phyloP scores from a whole-genome alignment of 257 asterid genomes.

The Knoxia roxburghii region DNA sequence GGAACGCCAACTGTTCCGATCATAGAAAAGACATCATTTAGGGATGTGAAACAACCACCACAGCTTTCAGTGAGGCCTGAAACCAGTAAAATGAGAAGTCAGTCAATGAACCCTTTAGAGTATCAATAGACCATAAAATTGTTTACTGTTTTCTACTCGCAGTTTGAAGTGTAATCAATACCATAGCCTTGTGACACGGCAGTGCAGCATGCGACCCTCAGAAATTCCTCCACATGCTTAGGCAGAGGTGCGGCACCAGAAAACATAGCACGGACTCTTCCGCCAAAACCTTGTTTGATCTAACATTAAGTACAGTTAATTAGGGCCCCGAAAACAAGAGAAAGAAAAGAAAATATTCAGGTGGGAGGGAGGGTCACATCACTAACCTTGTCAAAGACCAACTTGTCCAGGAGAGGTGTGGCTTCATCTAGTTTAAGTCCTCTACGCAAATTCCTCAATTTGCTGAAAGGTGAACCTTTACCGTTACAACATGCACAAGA shows the following conservation, averaged over 20 bases:
- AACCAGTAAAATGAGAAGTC: not conserved
- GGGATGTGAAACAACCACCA: slow-evolving; percentile 81
- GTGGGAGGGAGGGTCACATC: slow-evolving; percentile 4
- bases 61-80: slow-evolving; percentile 86
- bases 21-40: slow-evolving; percentile 68
- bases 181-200: slow-evolving; percentile 89
- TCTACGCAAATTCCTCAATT: slow-evolving; percentile 71
- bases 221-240: slow-evolving; percentile 78
- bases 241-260: slow-evolving; percentile 98
- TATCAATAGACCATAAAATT: too few species aligned
- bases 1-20: slow-evolving; percentile 88
- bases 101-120: not conserved
- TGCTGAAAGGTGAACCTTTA: slow-evolving; percentile 35
- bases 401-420: slow-evolving; percentile 72
- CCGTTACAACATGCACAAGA: not conserved
- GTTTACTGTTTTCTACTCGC: not conserved
- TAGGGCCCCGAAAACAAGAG: not conserved
- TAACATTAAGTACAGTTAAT: slow-evolving; percentile 15
- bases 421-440: slow-evolving; percentile 86
- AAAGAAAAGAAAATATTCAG: not conserved
- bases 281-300: slow-evolving; percentile 91
- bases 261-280: slow-evolving; percentile 80
- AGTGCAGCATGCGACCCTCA: slow-evolving; percentile 82
- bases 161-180: slow-evolving; percentile 16
- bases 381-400: slow-evolving; percentile 73